Evolutionary conservation across 2,329 filamentous ascomycete species (phyloP), one percentile per base, ranked within the genome.

Genomic region (Neofusicoccum parvum): DNA sequence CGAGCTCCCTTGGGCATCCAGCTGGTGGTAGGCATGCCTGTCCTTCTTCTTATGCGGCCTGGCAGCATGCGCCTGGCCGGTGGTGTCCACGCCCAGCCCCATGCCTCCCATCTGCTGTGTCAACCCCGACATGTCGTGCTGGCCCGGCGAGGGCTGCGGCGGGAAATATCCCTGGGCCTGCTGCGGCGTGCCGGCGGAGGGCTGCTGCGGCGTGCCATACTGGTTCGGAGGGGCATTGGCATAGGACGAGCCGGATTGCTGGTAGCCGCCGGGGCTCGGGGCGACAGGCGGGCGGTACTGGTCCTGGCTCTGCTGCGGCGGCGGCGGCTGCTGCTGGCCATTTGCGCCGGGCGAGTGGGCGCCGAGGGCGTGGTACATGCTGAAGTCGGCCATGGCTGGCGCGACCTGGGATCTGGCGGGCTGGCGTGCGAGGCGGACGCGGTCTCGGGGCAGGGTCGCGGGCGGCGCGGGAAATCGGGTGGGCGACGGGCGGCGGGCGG

Each of bases 1-100:
- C 5, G 89, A 87, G 39, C 87, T 88, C 58, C 88, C 87, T 5
- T 83, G 83, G 23, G 91, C 87, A 69, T 94, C 92, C 62, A 98
- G 87, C 45, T 88, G 90, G 78, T 98, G 94, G 78, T 96, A 91
- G 69, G 94, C 94, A 80, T 98, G 94, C 67, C 92, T 88, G 76
- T 97, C 91, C 85, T 97, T 97, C 84, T 94, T 92, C 78, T 84
- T 90, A 59, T 81, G 78, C 43, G 77, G 70, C 46, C 54, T 45
- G 76, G 64, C 71, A 66, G 49, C 88, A 80, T 69, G 77, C 77
- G 67, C 77, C 77, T 67, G 73, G 85, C 65, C 80, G 2, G 81
- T 81, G 56, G 82, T 81, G 51, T 83, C 83, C 66, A 74, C 78
- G 39, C 85, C 87, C 70, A 96, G 81, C 46, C 85, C 88, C 85